Evolutionary conservation across 768 basidiomycete species (phyloP), one percentile per base, ranked within the genome.

Genomic region (Amanita muscaria): DNA sequence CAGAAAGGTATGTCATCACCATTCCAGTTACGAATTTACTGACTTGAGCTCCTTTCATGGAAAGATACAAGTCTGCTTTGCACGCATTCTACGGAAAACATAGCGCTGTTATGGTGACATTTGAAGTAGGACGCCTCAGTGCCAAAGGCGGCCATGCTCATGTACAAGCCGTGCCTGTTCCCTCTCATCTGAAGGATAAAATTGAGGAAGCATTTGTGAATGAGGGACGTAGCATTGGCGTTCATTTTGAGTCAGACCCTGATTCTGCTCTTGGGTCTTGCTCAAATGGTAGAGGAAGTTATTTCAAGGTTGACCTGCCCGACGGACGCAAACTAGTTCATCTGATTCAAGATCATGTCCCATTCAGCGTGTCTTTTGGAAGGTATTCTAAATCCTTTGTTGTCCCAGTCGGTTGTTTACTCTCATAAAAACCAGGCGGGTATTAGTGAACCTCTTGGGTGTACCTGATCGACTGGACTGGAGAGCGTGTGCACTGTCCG

Each of bases 111-210:
- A 70, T 85, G 16, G 82, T 98, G 21, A 70, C 79, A 30, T 97
- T 93, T 54, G 96, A 98, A 64, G 80, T 97, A 16, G 88, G 83
- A 10, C 76, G 93, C 6, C 60, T 91, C 33, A 77, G 77, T 46
- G 77, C 83, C 2, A 87, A 86, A 62, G 93, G 91, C 8, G 94
- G 92, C 0, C 96, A 99, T 56, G 92, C 91, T 11, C 94, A 98
- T 62, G 69, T 96, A 6, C 96, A 98, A 59, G 80, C 75, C 27
- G 75, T 89, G 1, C 88, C 92, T 19, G 61, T 93, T 5, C 89
- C 91, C 0, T 50, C 62, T n/a, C 68, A 69, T 32, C 59, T 88
- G 30, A 64, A 77, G 50, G 69, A 74, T 38, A 68, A 75, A 47
- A 74, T 94, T 9, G 84, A 84, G 59, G 65, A 73, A 9, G 71